Base-by-base conservation (phyloP, 805 yeast species). In the Candida rishiriensis region DNA sequence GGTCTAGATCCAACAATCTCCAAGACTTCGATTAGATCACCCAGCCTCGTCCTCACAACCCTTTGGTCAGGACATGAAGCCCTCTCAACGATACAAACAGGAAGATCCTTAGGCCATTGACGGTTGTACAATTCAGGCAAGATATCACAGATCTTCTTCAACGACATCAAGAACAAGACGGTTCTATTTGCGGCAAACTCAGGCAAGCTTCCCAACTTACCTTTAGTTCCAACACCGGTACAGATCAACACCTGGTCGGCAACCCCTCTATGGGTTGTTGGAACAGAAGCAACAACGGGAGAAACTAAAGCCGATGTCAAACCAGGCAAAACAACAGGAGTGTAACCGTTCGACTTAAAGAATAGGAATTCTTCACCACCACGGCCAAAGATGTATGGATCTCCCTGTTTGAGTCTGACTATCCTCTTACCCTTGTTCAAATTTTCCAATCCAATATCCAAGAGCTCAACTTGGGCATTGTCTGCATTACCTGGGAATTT, bases 401-500 rank as follows among this genome's bases (percentile, higher is more conserved):
- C 98, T 30, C 98, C 98, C 66, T 91, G 98, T 63, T 91, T 91
- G 53, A 91, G 73, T 46, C 98, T 72, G 3, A 91, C 95, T 1
- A 91, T 96, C 44, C 78, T 79, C 55, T 78, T 73, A 13, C 97
- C 97, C 41, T 72, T 63, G 26, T 70, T 51, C 21, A 88, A 62
- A 0, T 81, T 83, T 30, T 73, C 74, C 14, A 91, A 65, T 0
- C 96, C 97, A 51, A 83, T 61, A n/a, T 73, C 69, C 30, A 88
- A 67, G 36, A 91, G 72, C 63, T 91, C 96, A 47, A 85, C 76
- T 64, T 91, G 98, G 0, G 98, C 98, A 39, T 76, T 76, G 57
- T 89, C 97, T 1, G 98, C 97, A 61, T 91, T 91, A 1, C 98
- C 98, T 2, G 98, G 98, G 66, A 89, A 91, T 63, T 91, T 91